Evolutionary conservation across 2,329 filamentous ascomycete genomes (phyloP), one percentile per base, ranked within the genome.

Genomic region (Fusarium sp.): DNA sequence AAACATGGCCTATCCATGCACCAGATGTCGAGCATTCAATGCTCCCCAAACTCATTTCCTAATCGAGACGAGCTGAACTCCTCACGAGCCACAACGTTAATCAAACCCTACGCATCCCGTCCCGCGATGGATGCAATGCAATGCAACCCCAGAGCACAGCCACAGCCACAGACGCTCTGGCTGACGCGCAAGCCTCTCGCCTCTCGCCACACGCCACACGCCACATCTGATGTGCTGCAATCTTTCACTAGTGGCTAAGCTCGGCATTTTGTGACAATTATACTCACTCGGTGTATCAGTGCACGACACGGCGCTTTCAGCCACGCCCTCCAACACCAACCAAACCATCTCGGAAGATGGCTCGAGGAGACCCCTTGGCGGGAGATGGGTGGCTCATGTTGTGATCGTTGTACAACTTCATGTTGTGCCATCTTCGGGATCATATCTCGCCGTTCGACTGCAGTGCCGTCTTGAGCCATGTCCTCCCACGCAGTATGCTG

Each of bases 121-220:
- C 43, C 48, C 39, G 27, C 39, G 66, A 32, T 32, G 30, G 30
- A 11, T 32, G 30, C 30, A 32, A 37, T 37, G 35, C 35, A 7
- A 65, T 64, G 70, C 64, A 56, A 61, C 72, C 72, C 54, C 37
- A 61, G 20, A 57, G 56, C 34, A 37, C 13, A 43, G 23, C 35
- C 43, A 66, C 37, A 71, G 62, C 70, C 59, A 73, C 65, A 67
- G 52, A 32, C 14, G 39, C 27, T 30, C 27, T 30, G 27, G 27
- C 43, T 58, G 66, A 78, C 76, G 70, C 77, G 77, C 77, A 79
- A 79, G 20, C 20, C 20, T 20, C 20, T 79, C 68, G 76, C 77
- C 76, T 71, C 71, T 79, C 68, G 77, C 77, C 77, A 79, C 77
- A 77, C 68, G 77, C 77, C 77, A 79, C 77, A 77, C 27, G 48